A percentile compares a stretch with the other conserved stretches of the same genome.
phyloP scores from a whole-genome alignment of 139 green algal genomes.

The Tetradesmus obliquus region DNA sequence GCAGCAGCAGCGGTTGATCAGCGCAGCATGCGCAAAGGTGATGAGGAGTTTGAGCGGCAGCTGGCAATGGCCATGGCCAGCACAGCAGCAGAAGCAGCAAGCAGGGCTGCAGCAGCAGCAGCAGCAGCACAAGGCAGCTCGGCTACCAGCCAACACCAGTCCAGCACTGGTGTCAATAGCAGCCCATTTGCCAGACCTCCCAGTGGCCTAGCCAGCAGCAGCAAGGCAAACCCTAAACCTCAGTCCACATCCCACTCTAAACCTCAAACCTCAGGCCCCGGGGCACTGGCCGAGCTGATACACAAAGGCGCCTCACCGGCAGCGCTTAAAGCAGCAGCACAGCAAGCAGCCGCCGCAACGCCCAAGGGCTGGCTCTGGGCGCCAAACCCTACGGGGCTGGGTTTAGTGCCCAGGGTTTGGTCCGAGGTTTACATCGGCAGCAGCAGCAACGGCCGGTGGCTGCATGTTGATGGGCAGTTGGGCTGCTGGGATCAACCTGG shows the following conservation, averaged over 20 bases:
- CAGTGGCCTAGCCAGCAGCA: neutral
- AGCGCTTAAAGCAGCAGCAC: slow-evolving; percentile 1
- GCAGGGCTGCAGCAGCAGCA: slow-evolving; percentile 11
- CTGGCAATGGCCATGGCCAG: slow-evolving; percentile 82
- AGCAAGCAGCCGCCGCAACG: neutral
- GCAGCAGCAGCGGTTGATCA: neutral
- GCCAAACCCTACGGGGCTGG: neutral
- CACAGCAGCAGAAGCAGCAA: slow-evolving; percentile 61
- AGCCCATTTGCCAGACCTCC: neutral
- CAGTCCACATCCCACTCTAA: neutral
- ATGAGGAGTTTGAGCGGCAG: slow-evolving; percentile 90
- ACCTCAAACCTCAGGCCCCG: neutral
- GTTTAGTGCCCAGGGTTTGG: slow-evolving; percentile 64
- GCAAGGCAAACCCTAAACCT: neutral
- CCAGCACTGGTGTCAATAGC: neutral
- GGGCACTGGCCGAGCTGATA: neutral
- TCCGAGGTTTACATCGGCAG: slow-evolving; percentile 88
- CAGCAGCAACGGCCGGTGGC: slow-evolving; percentile 73
- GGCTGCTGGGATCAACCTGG: slow-evolving; percentile 73
- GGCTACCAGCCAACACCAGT: neutral
- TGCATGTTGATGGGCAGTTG: slow-evolving; percentile 79
- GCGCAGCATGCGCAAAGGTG: slow-evolving; percentile 54
- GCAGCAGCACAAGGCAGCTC: slow-evolving; percentile 23
- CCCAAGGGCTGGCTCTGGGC: slow-evolving; percentile 14
- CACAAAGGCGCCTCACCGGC: neutral